Conservation (phyloP, 2,329 filamentous ascomycete species). For the Exophiala aquamarina region DNA sequence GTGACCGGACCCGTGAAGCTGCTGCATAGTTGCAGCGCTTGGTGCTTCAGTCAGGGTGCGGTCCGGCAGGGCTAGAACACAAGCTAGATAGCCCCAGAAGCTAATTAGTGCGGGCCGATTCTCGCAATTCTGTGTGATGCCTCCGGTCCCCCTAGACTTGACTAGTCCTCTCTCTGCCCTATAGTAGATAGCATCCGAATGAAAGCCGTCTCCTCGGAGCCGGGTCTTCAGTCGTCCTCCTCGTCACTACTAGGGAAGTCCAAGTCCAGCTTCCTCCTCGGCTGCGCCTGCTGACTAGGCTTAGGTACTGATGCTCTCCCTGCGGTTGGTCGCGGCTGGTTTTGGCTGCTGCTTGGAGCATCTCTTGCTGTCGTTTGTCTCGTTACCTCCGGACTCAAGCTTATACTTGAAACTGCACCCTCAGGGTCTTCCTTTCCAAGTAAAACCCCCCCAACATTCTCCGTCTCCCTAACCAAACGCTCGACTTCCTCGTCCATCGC, state of each 20-base stretch:
- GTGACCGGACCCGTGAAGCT: too few relatives aligned
- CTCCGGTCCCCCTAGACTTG: too few relatives aligned
- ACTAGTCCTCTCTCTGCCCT: too few relatives aligned
- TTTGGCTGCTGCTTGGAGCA: constrained; percentile 17
- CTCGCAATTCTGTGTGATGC: too few relatives aligned
- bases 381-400: constrained; percentile 33
- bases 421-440: constrained; percentile 38
- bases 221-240: constrained; percentile 33
- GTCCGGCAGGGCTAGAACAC: too few relatives aligned
- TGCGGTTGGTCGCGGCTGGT: constrained; percentile 17
- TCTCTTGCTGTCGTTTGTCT: constrained; percentile 16
- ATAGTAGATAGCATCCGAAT: neutral
- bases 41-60: too few relatives aligned
- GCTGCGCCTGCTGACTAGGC: neutral
- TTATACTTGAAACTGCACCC: constrained; percentile 37
- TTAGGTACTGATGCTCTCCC: neutral
- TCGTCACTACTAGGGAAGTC: constrained; percentile 47
- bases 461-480: constrained; percentile 51
- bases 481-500: constrained; percentile 46
- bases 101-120: too few relatives aligned
- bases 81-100: too few relatives aligned
- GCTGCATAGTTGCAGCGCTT: too few relatives aligned
- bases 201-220: neutral
- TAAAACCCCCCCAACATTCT: constrained; percentile 47
- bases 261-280: constrained; percentile 39